These are phyloP conservation scores for Xylaria cubensis DNA, from an alignment of 495 filamentous ascomycete species.

Conservation along the genomic window DNA sequence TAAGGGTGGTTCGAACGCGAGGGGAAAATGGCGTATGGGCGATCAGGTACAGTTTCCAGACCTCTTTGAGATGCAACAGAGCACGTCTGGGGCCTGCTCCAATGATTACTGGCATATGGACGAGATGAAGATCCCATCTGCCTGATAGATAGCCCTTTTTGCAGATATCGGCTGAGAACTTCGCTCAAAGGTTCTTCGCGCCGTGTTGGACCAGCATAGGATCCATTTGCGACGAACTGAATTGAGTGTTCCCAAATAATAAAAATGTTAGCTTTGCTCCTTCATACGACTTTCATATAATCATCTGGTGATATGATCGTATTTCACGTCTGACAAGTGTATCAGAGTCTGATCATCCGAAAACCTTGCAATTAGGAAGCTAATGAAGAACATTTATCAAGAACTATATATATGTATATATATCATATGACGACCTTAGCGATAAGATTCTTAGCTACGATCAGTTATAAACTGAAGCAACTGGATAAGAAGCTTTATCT, in stretches of 20 bases:
- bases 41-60: slow-evolving; percentile 43
- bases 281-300: not conserved
- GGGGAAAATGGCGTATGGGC: slow-evolving; percentile 39
- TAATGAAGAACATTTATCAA: not conserved
- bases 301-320: not conserved
- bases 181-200: slow-evolving; percentile 43
- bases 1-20: slow-evolving; percentile 50
- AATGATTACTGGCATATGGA: slow-evolving; percentile 42
- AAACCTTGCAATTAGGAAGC: not conserved
- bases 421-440: not conserved
- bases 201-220: slow-evolving; percentile 44
- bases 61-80: slow-evolving; percentile 41
- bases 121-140: slow-evolving; percentile 42
- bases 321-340: not conserved
- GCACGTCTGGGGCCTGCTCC: slow-evolving; percentile 48
- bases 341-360: not conserved
- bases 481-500: no score
- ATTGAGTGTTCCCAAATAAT: slow-evolving; percentile 50
- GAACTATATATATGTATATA: not conserved
- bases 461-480: no score
- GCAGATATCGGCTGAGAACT: slow-evolving; percentile 45
- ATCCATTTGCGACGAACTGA: slow-evolving; percentile 46
- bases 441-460: not conserved
- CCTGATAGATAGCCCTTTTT: slow-evolving; percentile 41
- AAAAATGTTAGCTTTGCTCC: slow-evolving; percentile 40